Evolutionary conservation across 768 basidiomycete species (phyloP).

Genomic region (Austroboletus festivus): DNA sequence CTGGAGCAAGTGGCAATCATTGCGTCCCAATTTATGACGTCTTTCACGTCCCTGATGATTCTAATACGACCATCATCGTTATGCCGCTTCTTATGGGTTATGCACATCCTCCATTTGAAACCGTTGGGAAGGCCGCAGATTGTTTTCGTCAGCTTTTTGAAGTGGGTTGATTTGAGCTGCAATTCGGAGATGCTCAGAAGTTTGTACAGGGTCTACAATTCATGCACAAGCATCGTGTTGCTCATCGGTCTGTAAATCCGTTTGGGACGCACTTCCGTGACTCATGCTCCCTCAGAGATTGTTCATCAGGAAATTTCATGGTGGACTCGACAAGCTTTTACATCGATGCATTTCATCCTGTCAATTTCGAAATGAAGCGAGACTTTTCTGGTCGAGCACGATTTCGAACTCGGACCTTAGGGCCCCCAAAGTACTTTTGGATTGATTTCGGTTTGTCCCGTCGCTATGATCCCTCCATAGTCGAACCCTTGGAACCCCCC

Average conservation of each 20-base stretch:
- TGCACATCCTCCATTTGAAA: constrained; percentile 24
- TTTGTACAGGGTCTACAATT: constrained; percentile 20
- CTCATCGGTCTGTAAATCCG: constrained; percentile 9
- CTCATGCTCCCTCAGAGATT: constrained; percentile 20
- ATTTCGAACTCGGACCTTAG: constrained; percentile 9
- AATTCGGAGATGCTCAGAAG: background rate
- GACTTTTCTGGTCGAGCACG: constrained; percentile 22
- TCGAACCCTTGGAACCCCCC: constrained; percentile 25
- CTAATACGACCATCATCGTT: constrained; percentile 18
- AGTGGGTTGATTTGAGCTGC: constrained; percentile 3
- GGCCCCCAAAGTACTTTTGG: constrained; percentile 18
- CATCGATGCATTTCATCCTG: constrained; percentile 30
- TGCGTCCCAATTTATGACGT: constrained; percentile 33
- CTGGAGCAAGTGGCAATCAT: constrained; percentile 25
- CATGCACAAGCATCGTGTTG: constrained; percentile 22
- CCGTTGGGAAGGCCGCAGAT: constrained; percentile 15
- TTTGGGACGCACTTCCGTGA: background rate
- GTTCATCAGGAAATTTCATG: constrained; percentile 33
- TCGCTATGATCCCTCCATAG: constrained; percentile 24
- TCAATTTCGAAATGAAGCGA: constrained; percentile 5
- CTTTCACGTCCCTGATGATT: constrained; percentile 8
- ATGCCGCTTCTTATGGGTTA: constrained; percentile 37
- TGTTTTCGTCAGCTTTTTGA: constrained; percentile 33
- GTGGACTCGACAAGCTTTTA: constrained; percentile 27
- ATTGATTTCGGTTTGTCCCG: constrained; percentile 26